Evolutionary conservation across 2,329 filamentous ascomycete genomes (phyloP).

Genomic region (Phoma sp.): DNA sequence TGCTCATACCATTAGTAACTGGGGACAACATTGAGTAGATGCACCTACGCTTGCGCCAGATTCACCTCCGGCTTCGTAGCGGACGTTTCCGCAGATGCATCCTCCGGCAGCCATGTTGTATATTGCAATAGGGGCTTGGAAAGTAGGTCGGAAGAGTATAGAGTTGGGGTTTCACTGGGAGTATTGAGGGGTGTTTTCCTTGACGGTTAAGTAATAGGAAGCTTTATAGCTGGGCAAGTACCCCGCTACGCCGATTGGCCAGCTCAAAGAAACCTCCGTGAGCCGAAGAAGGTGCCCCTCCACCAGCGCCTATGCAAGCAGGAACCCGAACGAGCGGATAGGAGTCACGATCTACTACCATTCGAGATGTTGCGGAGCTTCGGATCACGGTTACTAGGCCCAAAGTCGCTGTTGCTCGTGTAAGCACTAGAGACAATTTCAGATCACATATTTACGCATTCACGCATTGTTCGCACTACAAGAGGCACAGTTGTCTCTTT

Average conservation of each 20-base stretch:
- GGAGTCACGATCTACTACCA: constrained; percentile 5
- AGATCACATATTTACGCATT: not conserved
- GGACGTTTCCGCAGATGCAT: constrained; percentile 59
- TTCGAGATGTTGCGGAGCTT: not conserved
- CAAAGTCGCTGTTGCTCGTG: not conserved
- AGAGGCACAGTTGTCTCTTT: not conserved
- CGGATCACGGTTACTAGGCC: not conserved
- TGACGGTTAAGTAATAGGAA: not conserved
- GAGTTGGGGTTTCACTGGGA: not conserved
- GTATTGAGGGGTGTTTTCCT: not conserved
- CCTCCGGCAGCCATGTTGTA: constrained; percentile 47
- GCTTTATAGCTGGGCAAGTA: constrained; percentile 31
- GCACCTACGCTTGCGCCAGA: constrained; percentile 51
- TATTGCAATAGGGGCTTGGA: not conserved
- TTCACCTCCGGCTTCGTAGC: constrained; percentile 57
- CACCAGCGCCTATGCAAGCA: constrained; percentile 3
- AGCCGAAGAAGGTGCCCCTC: constrained; percentile 2
- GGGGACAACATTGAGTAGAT: not conserved
- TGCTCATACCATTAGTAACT: constrained; percentile 29
- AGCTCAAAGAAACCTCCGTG: constrained; percentile 1
- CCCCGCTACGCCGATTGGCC: constrained; percentile 31
- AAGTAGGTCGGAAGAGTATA: too few relatives aligned
- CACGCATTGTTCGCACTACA: not conserved
- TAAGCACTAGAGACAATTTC: constrained; percentile 7
- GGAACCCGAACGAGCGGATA: constrained; percentile 2